These are phyloP conservation scores for Fusarium aywerte DNA, from an alignment of 2,329 filamentous ascomycete species.

Conservation along the genomic window DNA sequence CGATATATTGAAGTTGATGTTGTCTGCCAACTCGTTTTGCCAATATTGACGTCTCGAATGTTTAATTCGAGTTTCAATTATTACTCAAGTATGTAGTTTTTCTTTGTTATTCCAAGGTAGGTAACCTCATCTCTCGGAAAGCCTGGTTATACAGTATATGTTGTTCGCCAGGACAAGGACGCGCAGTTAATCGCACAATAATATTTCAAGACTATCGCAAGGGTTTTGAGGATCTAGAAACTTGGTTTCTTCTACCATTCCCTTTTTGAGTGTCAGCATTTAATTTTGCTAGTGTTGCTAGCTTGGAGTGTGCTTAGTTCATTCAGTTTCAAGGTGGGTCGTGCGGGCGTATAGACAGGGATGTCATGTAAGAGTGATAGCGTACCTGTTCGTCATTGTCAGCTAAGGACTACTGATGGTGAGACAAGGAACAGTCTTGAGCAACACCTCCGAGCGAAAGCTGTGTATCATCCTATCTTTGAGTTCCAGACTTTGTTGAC, in stretches of 20 bases:
- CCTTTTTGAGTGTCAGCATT: constrained; percentile 17
- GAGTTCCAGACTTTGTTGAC: no score
- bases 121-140: not conserved
- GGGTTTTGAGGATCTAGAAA: not conserved
- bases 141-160: not conserved
- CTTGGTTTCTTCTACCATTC: constrained; percentile 1
- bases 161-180: not conserved
- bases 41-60: not conserved
- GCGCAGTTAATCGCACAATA: not conserved
- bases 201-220: not conserved
- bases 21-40: not conserved
- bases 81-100: not conserved
- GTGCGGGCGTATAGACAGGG: constrained; percentile 19
- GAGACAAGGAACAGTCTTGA: not conserved
- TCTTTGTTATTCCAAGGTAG: constrained; percentile 9
- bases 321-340: constrained; percentile 22
- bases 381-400: not conserved
- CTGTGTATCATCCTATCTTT: not conserved
- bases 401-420: no score
- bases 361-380: not conserved
- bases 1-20: not conserved
- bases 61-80: not conserved
- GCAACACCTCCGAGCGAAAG: not conserved
- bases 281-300: constrained; percentile 25
- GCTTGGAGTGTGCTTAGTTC: constrained; percentile 18